Conservation (phyloP, 768 basidiomycete species). For the Nevesoporus exiguus region DNA sequence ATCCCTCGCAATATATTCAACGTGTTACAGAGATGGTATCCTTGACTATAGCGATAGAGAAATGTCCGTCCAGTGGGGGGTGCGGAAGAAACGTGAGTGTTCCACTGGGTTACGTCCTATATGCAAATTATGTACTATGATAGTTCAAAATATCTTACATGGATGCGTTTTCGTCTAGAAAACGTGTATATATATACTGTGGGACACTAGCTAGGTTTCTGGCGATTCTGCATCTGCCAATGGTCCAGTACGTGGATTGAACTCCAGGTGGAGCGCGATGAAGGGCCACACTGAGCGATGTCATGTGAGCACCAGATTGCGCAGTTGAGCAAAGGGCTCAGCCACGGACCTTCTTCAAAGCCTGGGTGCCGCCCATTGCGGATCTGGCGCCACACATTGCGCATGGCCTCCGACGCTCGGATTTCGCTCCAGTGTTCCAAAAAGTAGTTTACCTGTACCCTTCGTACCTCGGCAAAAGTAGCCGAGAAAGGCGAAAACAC, state of each 20-base stretch:
- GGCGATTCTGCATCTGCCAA: conserved; percentile 20
- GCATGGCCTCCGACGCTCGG: conserved; percentile 79
- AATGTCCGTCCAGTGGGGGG: background rate
- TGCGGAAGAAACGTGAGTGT: background rate
- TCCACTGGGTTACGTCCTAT: background rate
- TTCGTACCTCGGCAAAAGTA: conserved; percentile 76
- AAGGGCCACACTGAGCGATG: conserved; percentile 56
- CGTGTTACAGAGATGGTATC: conserved; percentile 1
- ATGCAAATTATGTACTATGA: conserved; percentile 6
- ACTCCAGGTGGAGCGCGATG: conserved; percentile 61
- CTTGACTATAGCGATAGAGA: background rate
- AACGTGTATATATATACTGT: conserved; percentile 1
- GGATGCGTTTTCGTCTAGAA: background rate
- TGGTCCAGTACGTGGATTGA: conserved; percentile 40
- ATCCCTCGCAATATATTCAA: background rate
- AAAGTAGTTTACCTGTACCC: conserved; percentile 80
- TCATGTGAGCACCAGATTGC: conserved; percentile 4
- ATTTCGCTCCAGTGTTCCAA: conserved; percentile 81
- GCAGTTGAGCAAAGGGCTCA: background rate
- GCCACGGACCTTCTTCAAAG: conserved; percentile 71
- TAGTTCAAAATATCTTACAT: conserved; percentile 8
- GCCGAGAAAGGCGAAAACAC: conserved; percentile 84
- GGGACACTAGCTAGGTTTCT: conserved; percentile 12
- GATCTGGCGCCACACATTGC: conserved; percentile 81
- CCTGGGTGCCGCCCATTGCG: conserved; percentile 80